These are phyloP conservation scores for Sphaerostilbella broomeana DNA, from an alignment of 2,329 filamentous ascomycete genomes.

Conservation along the genomic window DNA sequence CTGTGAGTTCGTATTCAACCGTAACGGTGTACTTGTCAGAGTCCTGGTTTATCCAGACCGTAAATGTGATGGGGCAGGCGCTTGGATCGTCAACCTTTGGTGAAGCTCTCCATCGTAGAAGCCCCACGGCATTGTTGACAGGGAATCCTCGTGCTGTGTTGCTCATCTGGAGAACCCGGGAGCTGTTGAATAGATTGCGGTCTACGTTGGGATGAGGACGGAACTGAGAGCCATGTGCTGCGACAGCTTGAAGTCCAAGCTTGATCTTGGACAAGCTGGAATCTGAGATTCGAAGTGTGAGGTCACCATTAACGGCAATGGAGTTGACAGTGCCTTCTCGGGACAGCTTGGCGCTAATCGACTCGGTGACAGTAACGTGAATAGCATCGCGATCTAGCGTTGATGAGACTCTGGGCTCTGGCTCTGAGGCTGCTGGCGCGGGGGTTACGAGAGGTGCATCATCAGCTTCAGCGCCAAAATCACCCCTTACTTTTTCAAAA, in stretches of 20 bases:
- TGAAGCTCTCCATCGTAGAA: slow-evolving; percentile 84
- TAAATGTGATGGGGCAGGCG: slow-evolving; percentile 88
- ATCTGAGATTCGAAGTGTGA: slow-evolving; percentile 86
- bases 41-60: slow-evolving; percentile 93
- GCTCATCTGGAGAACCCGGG: slow-evolving; percentile 82
- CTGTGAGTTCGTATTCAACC: slow-evolving; percentile 89
- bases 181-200: slow-evolving; percentile 74
- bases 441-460: slow-evolving; percentile 64
- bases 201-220: slow-evolving; percentile 96
- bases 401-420: slow-evolving; percentile 53
- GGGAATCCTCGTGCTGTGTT: slow-evolving; percentile 86
- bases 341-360: slow-evolving; percentile 83
- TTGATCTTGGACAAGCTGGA: slow-evolving; percentile 86
- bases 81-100: slow-evolving; percentile 74
- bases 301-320: slow-evolving; percentile 83
- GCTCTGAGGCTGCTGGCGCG: slow-evolving; percentile 44
- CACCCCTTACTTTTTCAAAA: slow-evolving; percentile 89
- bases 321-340: slow-evolving; percentile 82
- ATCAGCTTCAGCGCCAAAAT: slow-evolving; percentile 81
- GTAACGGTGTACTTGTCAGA: slow-evolving; percentile 81
- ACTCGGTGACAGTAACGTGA: slow-evolving; percentile 79
- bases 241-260: slow-evolving; percentile 67
- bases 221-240: slow-evolving; percentile 82
- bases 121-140: slow-evolving; percentile 85
- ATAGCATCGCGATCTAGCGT: slow-evolving; percentile 76